Evolutionary conservation across 495 filamentous ascomycete species (phyloP).

Genomic region (Penicillium silybi): DNA sequence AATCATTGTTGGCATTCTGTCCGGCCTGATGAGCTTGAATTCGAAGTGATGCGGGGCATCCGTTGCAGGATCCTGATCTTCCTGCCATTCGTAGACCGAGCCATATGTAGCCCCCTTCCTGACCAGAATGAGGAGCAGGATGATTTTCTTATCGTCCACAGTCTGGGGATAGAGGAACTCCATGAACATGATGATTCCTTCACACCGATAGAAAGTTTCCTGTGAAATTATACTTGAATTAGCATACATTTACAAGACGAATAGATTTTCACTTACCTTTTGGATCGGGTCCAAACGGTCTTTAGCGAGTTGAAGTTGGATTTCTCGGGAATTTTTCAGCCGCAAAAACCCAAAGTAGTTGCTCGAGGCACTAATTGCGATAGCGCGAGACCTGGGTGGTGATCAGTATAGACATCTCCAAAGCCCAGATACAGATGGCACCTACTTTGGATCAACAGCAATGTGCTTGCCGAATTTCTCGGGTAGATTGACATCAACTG

Average conservation of each 20-base stretch:
- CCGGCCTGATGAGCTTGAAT: constrained; percentile 52
- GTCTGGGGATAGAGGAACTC: constrained; percentile 76
- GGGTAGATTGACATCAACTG: constrained; percentile 49
- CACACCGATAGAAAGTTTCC: constrained; percentile 8
- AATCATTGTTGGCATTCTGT: constrained; percentile 61
- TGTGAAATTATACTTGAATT: background rate
- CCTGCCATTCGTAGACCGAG: constrained; percentile 74
- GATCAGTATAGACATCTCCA: constrained; percentile 8
- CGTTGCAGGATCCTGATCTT: constrained; percentile 29
- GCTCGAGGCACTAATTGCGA: constrained; percentile 61
- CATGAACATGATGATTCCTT: constrained; percentile 77
- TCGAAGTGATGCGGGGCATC: constrained; percentile 39
- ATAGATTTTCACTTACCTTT: constrained; percentile 23
- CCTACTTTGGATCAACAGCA: constrained; percentile 73
- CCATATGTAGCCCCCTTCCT: constrained; percentile 57
- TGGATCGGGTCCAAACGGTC: constrained; percentile 33
- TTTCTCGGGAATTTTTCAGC: constrained; percentile 25
- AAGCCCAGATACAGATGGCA: background rate
- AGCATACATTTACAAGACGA: background rate
- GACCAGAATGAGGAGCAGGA: constrained; percentile 69
- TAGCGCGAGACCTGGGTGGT: constrained; percentile 52
- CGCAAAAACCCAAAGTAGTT: constrained; percentile 56
- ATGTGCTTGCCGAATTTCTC: constrained; percentile 70
- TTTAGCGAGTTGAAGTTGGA: constrained; percentile 34
- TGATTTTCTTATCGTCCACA: constrained; percentile 58